Conservation (phyloP, 768 basidiomycete species). For the Pisolithus albus region DNA sequence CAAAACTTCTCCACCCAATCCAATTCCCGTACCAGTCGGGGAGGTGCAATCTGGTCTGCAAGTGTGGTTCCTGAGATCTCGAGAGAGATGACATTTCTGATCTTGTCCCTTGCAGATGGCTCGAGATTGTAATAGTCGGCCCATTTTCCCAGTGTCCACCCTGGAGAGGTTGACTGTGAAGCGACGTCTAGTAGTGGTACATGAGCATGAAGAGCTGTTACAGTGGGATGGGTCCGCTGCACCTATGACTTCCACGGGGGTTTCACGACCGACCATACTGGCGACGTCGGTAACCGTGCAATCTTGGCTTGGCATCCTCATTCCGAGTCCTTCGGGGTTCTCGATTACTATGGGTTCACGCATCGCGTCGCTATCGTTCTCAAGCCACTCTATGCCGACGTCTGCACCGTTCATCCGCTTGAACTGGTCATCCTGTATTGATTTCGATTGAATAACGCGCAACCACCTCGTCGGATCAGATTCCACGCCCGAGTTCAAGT, state of each 20-base stretch:
- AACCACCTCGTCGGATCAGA: slow-evolving; percentile 60
- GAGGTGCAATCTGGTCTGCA: slow-evolving; percentile 73
- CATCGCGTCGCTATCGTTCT: slow-evolving; percentile 65
- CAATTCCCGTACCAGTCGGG: slow-evolving; percentile 75
- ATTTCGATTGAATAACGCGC: slow-evolving; percentile 61
- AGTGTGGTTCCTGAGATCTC: slow-evolving; percentile 86
- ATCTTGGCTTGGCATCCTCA: slow-evolving; percentile 73
- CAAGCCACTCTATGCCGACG: slow-evolving; percentile 69
- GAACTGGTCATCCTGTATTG: slow-evolving; percentile 57
- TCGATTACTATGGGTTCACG: slow-evolving; percentile 79
- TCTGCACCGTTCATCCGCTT: slow-evolving; percentile 59
- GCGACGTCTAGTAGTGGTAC: slow-evolving; percentile 58
- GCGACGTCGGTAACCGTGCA: slow-evolving; percentile 81
- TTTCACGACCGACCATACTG: slow-evolving; percentile 67
- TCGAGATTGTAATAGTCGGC: slow-evolving; percentile 76
- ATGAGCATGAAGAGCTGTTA: slow-evolving; percentile 3
- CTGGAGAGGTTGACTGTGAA: slow-evolving; percentile 75
- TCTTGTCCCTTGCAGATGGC: slow-evolving; percentile 66
- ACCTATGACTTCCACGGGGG: slow-evolving; percentile 91
- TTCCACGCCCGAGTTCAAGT: slow-evolving; percentile 57
- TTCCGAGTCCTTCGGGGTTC: slow-evolving; percentile 73
- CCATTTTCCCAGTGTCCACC: slow-evolving; percentile 91
- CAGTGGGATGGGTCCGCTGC: slow-evolving; percentile 12
- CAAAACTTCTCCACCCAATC: slow-evolving; percentile 98
- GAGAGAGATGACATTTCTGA: slow-evolving; percentile 91